Percentiles rank a stretch among this genome's conserved stretches.
Evolutionary conservation across 495 filamentous ascomycete genomes (phyloP).

Genomic region (Rostrohypoxylon terebratum): DNA sequence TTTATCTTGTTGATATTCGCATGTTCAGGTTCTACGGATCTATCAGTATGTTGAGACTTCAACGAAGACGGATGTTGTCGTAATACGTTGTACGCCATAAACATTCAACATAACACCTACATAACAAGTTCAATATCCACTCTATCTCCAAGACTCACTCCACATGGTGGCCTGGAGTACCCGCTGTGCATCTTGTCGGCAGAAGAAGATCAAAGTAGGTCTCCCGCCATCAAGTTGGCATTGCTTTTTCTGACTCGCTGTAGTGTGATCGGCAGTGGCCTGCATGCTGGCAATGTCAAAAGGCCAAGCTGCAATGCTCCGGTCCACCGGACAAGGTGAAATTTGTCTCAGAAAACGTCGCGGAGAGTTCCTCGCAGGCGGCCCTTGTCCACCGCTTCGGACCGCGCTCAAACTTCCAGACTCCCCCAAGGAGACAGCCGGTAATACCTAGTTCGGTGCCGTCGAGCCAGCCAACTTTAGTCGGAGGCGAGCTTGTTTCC

Average conservation of each 20-base stretch:
- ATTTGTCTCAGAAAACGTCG: not conserved
- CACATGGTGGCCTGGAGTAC: conserved; percentile 18
- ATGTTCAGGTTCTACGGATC: not conserved
- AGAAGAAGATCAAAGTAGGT: conserved; percentile 23
- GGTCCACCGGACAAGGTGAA: conserved; percentile 2
- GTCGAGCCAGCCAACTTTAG: not conserved
- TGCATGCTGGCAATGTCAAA: conserved; percentile 17
- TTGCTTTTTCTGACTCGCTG: not conserved
- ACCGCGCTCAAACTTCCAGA: not conserved
- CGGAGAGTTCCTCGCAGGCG: not conserved
- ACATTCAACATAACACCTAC: not conserved
- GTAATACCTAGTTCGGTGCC: conserved; percentile 3
- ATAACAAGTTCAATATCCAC: not conserved
- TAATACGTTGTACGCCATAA: not conserved
- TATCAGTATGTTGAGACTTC: not conserved
- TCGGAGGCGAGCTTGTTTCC: conserved; percentile 8
- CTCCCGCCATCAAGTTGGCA: not conserved
- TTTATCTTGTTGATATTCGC: not conserved
- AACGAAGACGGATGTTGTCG: not conserved
- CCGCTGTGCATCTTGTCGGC: conserved; percentile 13
- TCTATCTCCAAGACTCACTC: not conserved
- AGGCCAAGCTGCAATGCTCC: conserved; percentile 7
- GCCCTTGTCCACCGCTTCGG: not conserved
- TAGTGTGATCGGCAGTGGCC: conserved; percentile 25
- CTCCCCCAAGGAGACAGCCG: not conserved